Percentiles rank a stretch among this genome's conserved stretches.
Conservation (phyloP, 352 stramenopile genomes). For the Synura sp. region DNA sequence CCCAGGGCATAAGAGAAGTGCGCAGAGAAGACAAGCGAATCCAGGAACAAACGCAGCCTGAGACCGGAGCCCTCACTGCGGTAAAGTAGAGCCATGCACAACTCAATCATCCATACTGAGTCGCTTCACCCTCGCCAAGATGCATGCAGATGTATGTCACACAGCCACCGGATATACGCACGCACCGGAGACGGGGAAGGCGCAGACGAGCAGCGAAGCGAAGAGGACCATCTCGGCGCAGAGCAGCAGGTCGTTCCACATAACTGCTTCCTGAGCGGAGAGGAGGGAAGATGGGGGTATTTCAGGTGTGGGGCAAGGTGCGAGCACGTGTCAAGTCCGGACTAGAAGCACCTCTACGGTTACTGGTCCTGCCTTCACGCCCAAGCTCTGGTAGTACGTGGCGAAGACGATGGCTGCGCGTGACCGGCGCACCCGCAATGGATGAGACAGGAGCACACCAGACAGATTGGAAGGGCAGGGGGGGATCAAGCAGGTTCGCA, state of each 20-base stretch:
- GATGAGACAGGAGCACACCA: background rate
- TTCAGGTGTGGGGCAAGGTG: background rate
- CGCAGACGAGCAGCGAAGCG: conserved; percentile 63
- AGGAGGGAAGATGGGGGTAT: too few species aligned
- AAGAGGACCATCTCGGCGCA: conserved; percentile 80
- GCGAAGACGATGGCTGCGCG: conserved; percentile 71
- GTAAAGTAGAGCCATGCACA: too few species aligned
- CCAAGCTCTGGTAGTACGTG: conserved; percentile 79
- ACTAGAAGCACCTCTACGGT: conserved; percentile 53
- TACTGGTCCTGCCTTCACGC: conserved; percentile 72
- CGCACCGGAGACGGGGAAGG: conserved; percentile 56
- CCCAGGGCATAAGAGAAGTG: background rate
- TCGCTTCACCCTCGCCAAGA: too few species aligned
- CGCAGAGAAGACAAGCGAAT: background rate
- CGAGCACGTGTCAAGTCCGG: background rate
- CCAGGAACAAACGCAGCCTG: too few species aligned
- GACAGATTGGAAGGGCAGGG: too few species aligned
- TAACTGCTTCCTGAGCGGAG: conserved; percentile 61
- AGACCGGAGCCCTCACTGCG: too few species aligned
- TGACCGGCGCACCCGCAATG: background rate
- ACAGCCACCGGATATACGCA: background rate
- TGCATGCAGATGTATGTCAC: too few species aligned
- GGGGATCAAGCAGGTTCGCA: too few species aligned
- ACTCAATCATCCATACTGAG: too few species aligned
- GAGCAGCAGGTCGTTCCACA: conserved; percentile 82